Percentiles rank a stretch among this genome's conserved stretches.
Conservation (phyloP, 352 stramenopile genomes). For the Phytophthora litchii region DNA sequence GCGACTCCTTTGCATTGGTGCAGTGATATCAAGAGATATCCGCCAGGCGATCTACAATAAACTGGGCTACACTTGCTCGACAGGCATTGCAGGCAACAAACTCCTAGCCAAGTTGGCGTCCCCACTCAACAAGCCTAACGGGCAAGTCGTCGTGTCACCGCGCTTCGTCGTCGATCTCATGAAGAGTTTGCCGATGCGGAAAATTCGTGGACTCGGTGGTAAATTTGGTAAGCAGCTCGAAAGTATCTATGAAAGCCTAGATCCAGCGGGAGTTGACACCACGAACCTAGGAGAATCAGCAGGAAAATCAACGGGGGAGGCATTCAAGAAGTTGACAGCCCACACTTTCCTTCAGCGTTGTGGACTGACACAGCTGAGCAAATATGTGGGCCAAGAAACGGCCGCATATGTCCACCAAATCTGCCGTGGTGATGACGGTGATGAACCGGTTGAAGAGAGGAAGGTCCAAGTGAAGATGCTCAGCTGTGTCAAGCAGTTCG, state of each 20-base stretch:
- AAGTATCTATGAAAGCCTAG: constrained; percentile 55
- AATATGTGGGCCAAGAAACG: constrained; percentile 65
- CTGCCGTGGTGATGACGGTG: constrained; percentile 67
- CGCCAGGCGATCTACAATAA: constrained; percentile 60
- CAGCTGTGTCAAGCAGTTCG: constrained; percentile 80
- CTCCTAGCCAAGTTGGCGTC: constrained; percentile 80
- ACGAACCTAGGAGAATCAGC: constrained; percentile 5
- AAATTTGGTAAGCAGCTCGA: constrained; percentile 80
- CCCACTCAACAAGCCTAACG: constrained; percentile 82
- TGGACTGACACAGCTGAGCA: constrained; percentile 53
- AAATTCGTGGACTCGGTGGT: constrained; percentile 74
- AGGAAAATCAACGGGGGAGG: constrained; percentile 9
- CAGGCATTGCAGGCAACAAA: constrained; percentile 80
- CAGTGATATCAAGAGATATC: constrained; percentile 73
- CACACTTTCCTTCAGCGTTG: constrained; percentile 61
- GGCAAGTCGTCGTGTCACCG: constrained; percentile 72
- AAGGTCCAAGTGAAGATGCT: constrained; percentile 75
- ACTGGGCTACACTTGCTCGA: constrained; percentile 83
- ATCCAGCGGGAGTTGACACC: neutral
- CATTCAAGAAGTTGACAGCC: constrained; percentile 38
- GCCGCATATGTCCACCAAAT: constrained; percentile 59
- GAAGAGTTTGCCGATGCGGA: constrained; percentile 74
- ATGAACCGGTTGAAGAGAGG: constrained; percentile 75
- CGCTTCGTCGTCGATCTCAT: constrained; percentile 71
- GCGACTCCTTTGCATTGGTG: constrained; percentile 69